phyloP scores from a whole-genome alignment of 2,329 filamentous ascomycete species.

The Alternaria sp. region DNA sequence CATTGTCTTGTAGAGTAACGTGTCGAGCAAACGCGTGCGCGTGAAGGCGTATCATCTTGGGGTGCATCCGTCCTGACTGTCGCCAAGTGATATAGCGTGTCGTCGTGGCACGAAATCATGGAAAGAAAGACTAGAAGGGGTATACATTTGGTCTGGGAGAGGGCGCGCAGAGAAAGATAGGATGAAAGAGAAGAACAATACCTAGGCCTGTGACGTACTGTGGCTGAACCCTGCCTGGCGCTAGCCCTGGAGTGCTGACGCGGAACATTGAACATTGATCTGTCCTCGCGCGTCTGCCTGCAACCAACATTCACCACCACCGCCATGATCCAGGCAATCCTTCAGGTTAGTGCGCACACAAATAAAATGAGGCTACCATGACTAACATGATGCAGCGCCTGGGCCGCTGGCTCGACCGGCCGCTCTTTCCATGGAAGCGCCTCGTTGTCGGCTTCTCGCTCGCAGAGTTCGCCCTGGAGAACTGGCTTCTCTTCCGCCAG shows the following conservation, averaged over 20 bases:
- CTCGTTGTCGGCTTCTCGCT: constrained; percentile 94
- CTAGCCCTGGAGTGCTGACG: constrained; percentile 10
- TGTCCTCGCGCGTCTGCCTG: constrained; percentile 31
- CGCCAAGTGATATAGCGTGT: not conserved
- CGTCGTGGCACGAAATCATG: not conserved
- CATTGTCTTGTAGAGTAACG: not conserved
- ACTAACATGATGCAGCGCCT: constrained; percentile 61
- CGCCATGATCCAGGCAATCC: constrained; percentile 47
- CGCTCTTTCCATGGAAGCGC: constrained; percentile 95
- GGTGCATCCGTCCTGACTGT: not conserved
- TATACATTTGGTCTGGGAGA: not conserved
- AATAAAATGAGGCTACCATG: not conserved
- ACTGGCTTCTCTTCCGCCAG: constrained; percentile 86
- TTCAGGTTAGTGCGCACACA: constrained; percentile 31
- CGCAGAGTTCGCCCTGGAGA: constrained; percentile 88
- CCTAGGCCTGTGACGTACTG: not conserved
- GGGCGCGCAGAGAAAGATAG: not conserved
- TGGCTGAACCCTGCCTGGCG: constrained; percentile 8
- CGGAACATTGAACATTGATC: constrained; percentile 13
- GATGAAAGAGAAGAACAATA: not conserved
- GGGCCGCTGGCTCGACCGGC: constrained; percentile 85
- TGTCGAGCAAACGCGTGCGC: not conserved
- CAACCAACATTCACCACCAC: constrained; percentile 8
- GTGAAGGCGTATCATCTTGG: not conserved
- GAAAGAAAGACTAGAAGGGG: not conserved